phyloP scores from a whole-genome alignment of 2,329 filamentous ascomycete species.

The Ophiocordyceps camponoti-rufipedis region DNA sequence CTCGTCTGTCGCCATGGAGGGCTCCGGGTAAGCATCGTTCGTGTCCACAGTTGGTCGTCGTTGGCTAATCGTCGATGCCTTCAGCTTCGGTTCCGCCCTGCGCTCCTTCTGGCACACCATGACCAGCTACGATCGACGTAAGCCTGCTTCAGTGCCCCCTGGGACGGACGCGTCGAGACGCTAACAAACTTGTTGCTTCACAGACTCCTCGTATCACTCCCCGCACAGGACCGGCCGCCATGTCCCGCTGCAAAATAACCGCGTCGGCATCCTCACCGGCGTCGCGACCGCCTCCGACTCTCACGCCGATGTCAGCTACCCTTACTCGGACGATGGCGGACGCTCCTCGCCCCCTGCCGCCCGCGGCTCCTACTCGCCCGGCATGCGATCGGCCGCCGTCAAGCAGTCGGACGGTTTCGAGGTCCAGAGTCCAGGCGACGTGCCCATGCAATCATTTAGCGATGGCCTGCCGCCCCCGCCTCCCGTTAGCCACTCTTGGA shows the following conservation, averaged over 20 bases:
- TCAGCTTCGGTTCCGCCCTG: conserved; percentile 52
- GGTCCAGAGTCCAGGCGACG: conserved; percentile 58
- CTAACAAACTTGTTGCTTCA: neutral
- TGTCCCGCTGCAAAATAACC: conserved; percentile 68
- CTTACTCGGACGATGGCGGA: conserved; percentile 56
- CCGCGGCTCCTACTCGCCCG: conserved; percentile 70
- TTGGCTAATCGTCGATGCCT: conserved; percentile 6
- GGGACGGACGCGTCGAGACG: neutral
- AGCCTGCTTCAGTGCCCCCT: conserved; percentile 10
- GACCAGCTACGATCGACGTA: conserved; percentile 53
- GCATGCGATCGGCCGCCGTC: conserved; percentile 63
- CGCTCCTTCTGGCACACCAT: conserved; percentile 92
- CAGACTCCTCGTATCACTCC: conserved; percentile 85
- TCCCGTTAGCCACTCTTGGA: conserved; percentile 79
- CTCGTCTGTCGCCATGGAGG: conserved; percentile 9
- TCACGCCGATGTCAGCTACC: conserved; percentile 60
- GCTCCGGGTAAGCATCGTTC: conserved; percentile 8
- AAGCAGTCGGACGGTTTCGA: conserved; percentile 50
- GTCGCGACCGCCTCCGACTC: conserved; percentile 83
- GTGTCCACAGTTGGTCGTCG: neutral
- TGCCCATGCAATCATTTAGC: conserved; percentile 90
- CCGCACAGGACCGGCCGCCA: conserved; percentile 83
- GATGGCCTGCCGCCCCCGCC: conserved; percentile 83
- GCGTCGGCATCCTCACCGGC: conserved; percentile 68
- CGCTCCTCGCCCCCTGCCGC: conserved; percentile 35